Evolutionary conservation across 2,329 filamentous ascomycete genomes (phyloP).

Genomic region (Canariomyces notabilis): DNA sequence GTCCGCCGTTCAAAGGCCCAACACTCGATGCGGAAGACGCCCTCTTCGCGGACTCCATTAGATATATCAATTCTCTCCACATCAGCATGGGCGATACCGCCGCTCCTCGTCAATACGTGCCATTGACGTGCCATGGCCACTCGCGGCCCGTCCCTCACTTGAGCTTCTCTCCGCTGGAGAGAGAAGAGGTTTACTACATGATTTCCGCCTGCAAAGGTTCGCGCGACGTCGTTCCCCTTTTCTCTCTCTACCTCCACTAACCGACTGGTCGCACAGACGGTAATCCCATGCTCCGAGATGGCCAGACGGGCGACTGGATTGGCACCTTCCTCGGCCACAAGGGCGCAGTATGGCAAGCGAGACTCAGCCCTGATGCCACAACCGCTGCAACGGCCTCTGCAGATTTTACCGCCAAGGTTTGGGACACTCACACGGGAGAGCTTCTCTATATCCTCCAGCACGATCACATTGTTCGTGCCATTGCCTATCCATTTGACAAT

Average conservation of each 20-base stretch:
- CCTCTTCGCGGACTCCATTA: background rate
- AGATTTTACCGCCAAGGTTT: constrained; percentile 94
- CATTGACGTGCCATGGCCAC: constrained; percentile 90
- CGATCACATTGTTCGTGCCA: constrained; percentile 88
- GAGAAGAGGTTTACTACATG: constrained; percentile 82
- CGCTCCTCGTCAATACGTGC: constrained; percentile 60
- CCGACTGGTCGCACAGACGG: constrained; percentile 58
- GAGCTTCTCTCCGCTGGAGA: constrained; percentile 77
- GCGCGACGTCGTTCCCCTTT: constrained; percentile 3
- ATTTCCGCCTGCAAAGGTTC: constrained; percentile 88
- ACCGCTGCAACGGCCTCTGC: constrained; percentile 91
- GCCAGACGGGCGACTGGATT: constrained; percentile 94
- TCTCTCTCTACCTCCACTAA: constrained; percentile 20
- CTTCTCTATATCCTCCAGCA: constrained; percentile 82
- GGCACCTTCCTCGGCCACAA: constrained; percentile 98
- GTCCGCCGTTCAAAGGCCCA: background rate
- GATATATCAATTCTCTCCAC: background rate
- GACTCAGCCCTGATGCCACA: constrained; percentile 80
- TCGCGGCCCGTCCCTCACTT: constrained; percentile 89
- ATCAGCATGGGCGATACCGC: constrained; percentile 28
- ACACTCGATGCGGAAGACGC: too few relatives aligned
- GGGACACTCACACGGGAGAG: constrained; percentile 95
- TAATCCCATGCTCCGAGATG: constrained; percentile 97
- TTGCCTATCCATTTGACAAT: constrained; percentile 80
- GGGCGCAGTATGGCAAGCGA: constrained; percentile 94